Conservation (phyloP, 2,329 filamentous ascomycete genomes). For the Trichoderma sp. region DNA sequence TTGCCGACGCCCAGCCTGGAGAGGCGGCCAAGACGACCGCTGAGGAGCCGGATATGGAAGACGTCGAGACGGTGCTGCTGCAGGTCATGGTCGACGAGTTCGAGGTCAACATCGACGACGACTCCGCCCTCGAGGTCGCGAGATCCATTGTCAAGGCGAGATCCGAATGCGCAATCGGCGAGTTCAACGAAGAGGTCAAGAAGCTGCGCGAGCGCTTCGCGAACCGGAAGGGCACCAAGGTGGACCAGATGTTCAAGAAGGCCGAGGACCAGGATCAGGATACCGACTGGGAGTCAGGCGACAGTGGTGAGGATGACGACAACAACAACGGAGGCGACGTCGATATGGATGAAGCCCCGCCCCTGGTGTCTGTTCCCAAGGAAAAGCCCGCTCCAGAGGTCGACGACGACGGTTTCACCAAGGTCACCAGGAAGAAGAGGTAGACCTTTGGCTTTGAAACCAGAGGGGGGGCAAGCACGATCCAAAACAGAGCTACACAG, state of each 20-base stretch:
- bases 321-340: conserved; percentile 61
- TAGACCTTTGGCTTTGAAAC: conserved; percentile 39
- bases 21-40: conserved; percentile 35
- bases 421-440: conserved; percentile 70
- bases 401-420: conserved; percentile 81
- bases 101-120: conserved; percentile 89
- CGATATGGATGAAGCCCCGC: conserved; percentile 70
- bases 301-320: conserved; percentile 62
- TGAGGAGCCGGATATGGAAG: conserved; percentile 68
- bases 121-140: conserved; percentile 75
- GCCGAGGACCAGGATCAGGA: conserved; percentile 60
- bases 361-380: conserved; percentile 57
- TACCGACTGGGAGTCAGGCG: conserved; percentile 63
- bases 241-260: conserved; percentile 57
- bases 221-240: conserved; percentile 61
- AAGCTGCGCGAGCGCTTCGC: conserved; percentile 65
- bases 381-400: conserved; percentile 71
- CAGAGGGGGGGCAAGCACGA: conserved; percentile 8
- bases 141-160: conserved; percentile 69
- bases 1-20: conserved; percentile 49
- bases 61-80: conserved; percentile 81
- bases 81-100: conserved; percentile 97
- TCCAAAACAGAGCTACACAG: conserved; percentile 29
- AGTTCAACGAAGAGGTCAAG: conserved; percentile 65
- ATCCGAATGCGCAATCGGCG: conserved; percentile 64